phyloP scores from a whole-genome alignment of 768 basidiomycete genomes.

The Leccinum broughii region DNA sequence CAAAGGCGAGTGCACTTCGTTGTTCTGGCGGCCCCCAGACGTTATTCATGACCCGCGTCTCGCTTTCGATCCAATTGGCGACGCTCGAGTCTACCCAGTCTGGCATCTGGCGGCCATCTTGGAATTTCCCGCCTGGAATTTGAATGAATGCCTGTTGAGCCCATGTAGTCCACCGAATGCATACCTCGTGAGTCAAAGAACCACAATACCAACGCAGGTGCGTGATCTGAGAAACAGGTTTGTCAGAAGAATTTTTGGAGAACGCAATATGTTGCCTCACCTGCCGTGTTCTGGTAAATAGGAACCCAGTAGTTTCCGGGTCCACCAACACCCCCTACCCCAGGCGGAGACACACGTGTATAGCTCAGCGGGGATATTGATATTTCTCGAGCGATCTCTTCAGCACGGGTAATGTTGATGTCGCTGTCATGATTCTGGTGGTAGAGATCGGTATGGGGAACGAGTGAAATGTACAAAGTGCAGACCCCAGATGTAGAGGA shows the following conservation, averaged over 20 bases:
- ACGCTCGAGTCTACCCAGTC: slow-evolving; percentile 73
- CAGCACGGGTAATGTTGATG: slow-evolving; percentile 66
- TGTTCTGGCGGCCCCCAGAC: slow-evolving; percentile 56
- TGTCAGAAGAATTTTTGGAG: not conserved
- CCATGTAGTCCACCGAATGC: not conserved
- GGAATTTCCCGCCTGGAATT: slow-evolving; percentile 48
- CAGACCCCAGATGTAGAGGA: slow-evolving; percentile 68
- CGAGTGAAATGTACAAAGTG: not conserved
- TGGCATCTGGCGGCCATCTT: slow-evolving; percentile 45
- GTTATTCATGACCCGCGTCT: slow-evolving; percentile 52
- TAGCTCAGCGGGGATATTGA: slow-evolving; percentile 57
- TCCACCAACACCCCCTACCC: slow-evolving; percentile 63
- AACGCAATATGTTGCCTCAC: slow-evolving; percentile 20
- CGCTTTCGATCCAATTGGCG: slow-evolving; percentile 57
- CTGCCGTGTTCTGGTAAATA: slow-evolving; percentile 43
- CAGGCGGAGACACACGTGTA: slow-evolving; percentile 57
- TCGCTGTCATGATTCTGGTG: slow-evolving; percentile 75
- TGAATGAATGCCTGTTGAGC: slow-evolving; percentile 4
- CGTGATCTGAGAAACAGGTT: slow-evolving; percentile 26
- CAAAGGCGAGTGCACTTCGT: slow-evolving; percentile 64
- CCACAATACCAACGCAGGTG: slow-evolving; percentile 61
- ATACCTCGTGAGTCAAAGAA: slow-evolving; percentile 77
- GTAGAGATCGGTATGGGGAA: not conserved
- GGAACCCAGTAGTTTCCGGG: slow-evolving; percentile 81
- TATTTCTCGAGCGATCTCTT: slow-evolving; percentile 66